Base-by-base conservation (phyloP, 192 early-diverging fungal genomes). In the Mortierella hygrophila region DNA sequence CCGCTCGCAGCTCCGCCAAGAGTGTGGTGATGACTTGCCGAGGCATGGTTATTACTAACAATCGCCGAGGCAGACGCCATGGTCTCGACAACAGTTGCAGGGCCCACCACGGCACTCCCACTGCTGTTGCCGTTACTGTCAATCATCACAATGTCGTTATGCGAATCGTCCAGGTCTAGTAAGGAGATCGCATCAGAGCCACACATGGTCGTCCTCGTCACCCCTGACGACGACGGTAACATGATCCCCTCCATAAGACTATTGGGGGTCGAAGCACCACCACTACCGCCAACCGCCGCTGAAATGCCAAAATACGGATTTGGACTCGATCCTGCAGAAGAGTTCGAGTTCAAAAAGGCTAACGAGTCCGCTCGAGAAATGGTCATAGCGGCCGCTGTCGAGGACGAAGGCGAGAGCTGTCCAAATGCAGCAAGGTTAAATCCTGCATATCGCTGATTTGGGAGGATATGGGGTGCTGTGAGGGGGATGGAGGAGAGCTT, bases 51-150 rank as follows among this genome's bases (percentile, higher is more conserved):
- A 7, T 70, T 78, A 10, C 69, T 69, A 42, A 85, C 78, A 35
- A 85, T 74, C 37, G 82, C 82, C 26, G 77, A 79, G 8, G 82
- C 83, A 0, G 83, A 85, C 0, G 75, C 83, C 35, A 80, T 80
- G 32, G 78, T 85, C 57, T 85, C 83, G 26, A 78, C 83, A 3
- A 85, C 83, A 16, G 80, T 65, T 20, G 83, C 83, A 5, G 78
- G 29, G 13, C 83, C 83, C 10, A 71, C 55, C 10, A 80, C 74
- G 9, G 74, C 75, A 13, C 70, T 72, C 6, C 68, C 70, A 26
- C 74, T 77, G 11, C 78, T 85, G 42, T 85, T 85, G 26, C 78
- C 78, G 44, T 80, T 80, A 71, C 83, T 85, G 70, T 85, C 83
- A 47, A 85, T 80, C 78, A 85, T 77, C 13, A 85, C 78, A 23